phyloP scores from a whole-genome alignment of 768 basidiomycete genomes.

The Trametes maxima region DNA sequence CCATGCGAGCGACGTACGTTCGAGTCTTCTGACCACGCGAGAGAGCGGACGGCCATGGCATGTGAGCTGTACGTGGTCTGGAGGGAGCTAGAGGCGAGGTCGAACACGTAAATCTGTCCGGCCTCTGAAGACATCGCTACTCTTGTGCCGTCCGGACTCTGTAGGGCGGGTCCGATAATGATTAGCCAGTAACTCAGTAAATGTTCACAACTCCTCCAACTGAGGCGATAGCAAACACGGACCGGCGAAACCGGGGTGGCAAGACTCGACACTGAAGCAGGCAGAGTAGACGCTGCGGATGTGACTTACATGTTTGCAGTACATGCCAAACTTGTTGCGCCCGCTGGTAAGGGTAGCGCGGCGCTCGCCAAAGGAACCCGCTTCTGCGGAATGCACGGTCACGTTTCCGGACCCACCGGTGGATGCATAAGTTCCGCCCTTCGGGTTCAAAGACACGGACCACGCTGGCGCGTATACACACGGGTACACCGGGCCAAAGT shows the following conservation, averaged over 20 bases:
- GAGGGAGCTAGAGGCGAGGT: constrained; percentile 68
- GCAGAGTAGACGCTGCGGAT: background rate
- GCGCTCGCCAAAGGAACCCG: constrained; percentile 67
- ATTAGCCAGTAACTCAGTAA: too few relatives aligned
- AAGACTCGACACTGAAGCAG: constrained; percentile 14
- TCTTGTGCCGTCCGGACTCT: constrained; percentile 89
- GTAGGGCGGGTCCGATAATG: constrained; percentile 12
- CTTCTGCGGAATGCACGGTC: constrained; percentile 68
- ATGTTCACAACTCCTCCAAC: background rate
- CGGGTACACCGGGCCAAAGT: background rate
- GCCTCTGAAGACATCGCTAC: constrained; percentile 83
- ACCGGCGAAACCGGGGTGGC: background rate
- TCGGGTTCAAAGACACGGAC: constrained; percentile 82
- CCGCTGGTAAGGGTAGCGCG: constrained; percentile 63
- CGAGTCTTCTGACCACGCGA: constrained; percentile 89
- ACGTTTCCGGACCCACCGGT: constrained; percentile 74
- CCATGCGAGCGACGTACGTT: constrained; percentile 53
- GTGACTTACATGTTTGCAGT: constrained; percentile 63
- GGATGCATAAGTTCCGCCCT: constrained; percentile 71
- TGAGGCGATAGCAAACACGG: background rate
- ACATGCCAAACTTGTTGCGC: constrained; percentile 77
- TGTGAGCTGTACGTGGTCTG: constrained; percentile 80
- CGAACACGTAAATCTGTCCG: constrained; percentile 88
- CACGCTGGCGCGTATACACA: constrained; percentile 54
- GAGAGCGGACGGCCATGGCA: constrained; percentile 84